Percentiles rank a stretch among this genome's conserved stretches.
These are phyloP conservation scores for Fusarium austroafricanum DNA, from an alignment of 2,329 filamentous ascomycete genomes.

Conservation along the genomic window DNA sequence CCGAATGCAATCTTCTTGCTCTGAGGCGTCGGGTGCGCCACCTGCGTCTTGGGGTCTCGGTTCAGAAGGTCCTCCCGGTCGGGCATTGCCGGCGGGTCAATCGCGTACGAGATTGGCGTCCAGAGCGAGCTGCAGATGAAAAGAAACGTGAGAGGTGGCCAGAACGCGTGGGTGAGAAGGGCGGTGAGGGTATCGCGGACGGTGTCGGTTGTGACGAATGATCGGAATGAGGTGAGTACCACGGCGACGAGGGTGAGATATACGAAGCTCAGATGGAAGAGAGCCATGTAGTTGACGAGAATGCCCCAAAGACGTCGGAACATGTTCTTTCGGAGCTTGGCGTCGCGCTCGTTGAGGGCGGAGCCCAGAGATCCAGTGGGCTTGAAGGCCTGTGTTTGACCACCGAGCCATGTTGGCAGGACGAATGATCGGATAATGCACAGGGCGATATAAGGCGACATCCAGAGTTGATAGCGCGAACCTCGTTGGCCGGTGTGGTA, in stretches of 20 bases:
- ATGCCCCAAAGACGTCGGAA: constrained; percentile 65
- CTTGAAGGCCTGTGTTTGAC: constrained; percentile 68
- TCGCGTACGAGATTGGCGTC: constrained; percentile 70
- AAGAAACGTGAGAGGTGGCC: constrained; percentile 70
- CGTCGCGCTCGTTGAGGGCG: constrained; percentile 68
- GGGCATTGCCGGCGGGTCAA: constrained; percentile 68
- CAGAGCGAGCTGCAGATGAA: constrained; percentile 66
- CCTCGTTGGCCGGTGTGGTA: constrained; percentile 70
- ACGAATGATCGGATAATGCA: constrained; percentile 69
- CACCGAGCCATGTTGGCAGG: constrained; percentile 69
- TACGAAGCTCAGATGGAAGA: constrained; percentile 66
- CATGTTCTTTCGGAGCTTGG: constrained; percentile 63
- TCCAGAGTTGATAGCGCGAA: constrained; percentile 69
- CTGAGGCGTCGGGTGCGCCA: constrained; percentile 62
- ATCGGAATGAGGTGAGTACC: constrained; percentile 62
- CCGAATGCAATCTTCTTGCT: constrained; percentile 68
- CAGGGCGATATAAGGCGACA: constrained; percentile 70
- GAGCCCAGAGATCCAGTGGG: constrained; percentile 69
- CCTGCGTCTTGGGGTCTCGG: constrained; percentile 65
- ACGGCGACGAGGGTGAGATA: constrained; percentile 64
- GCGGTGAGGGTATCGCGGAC: constrained; percentile 59
- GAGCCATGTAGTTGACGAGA: constrained; percentile 65
- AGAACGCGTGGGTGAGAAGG: constrained; percentile 70
- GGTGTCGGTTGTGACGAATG: constrained; percentile 55
- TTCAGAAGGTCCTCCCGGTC: constrained; percentile 67